Base-by-base conservation (phyloP, 176 grass and related monocot species). In the Rhynchospora tenuis region DNA sequence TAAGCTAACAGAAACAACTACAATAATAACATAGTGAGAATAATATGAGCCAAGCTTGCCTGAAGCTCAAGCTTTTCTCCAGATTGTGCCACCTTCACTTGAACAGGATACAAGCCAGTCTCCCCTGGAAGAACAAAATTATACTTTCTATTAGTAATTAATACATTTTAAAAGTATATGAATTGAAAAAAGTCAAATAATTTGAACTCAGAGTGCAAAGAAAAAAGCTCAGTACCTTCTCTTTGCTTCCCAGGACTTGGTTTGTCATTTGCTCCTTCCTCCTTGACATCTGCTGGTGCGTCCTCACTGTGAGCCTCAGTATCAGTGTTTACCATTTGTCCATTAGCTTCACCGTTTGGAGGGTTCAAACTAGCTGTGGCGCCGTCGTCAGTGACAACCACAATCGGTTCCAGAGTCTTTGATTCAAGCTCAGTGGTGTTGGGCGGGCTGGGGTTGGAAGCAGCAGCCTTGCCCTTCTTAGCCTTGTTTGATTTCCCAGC, bases 21-120 rank as follows among this genome's bases (percentile, higher is more conserved):
- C 2, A 62, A 44, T 59, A 4, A 73, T 64, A 31, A 45, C 24
- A 29, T 80, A 69, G 8, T 72, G 12, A 86, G 50, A 11, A 84
- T 1, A 24, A 78, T 14, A 24, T 17, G 60, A 83, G 68, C 83
- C 27, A 66, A 73, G 77, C 65, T 66, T 74, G 91, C 97, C 97
- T 99, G 97, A 31, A 99, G 64, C 78, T 99, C 97, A 22, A 99
- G 85, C 65, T 99, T 99, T 91, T 99, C 96, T 14, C 92, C 96
- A 7, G 90, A 93, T 83, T 90, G 96, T 14, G 86, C 87, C 1
- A 77, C 73, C 86, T 90, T 95, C 29, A 98, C 93, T 81, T 89
- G 78, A 66, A 98, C 84, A 86, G 91, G 89, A 82, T 93, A 98
- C 13, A 98, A 79, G 84, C 94, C 90, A 84, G 91, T 84, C 69